Percentiles rank a stretch among this genome's conserved stretches.
phyloP scores from a whole-genome alignment of 768 basidiomycete species.

The Tricholoma matsutake region DNA sequence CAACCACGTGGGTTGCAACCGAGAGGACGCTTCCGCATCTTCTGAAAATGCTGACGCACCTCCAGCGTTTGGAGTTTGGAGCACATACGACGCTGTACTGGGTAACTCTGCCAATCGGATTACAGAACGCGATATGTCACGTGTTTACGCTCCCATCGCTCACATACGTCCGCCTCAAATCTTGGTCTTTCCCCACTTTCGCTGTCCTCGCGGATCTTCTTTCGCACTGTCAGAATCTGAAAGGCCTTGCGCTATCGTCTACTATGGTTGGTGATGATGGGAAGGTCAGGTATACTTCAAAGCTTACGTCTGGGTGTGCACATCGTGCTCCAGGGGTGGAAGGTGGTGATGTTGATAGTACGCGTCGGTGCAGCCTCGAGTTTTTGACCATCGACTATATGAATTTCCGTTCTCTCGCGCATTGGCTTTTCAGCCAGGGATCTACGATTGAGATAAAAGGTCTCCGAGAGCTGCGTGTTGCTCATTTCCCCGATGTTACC shows the following conservation, averaged over 20 bases:
- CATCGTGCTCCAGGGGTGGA: not conserved
- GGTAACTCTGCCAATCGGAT: conserved; percentile 32
- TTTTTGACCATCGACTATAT: conserved; percentile 42
- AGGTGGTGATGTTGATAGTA: not conserved
- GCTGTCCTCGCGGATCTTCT: conserved; percentile 32
- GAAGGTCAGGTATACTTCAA: not conserved
- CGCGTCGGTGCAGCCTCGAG: conserved; percentile 22
- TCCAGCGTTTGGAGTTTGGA: conserved; percentile 36
- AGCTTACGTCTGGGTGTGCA: not conserved
- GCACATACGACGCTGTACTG: conserved; percentile 34
- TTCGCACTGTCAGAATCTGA: conserved; percentile 31
- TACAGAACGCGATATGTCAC: conserved; percentile 33
- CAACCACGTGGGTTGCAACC: conserved; percentile 37
- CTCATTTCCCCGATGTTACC: conserved; percentile 36
- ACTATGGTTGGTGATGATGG: conserved; percentile 29
- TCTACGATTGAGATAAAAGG: conserved; percentile 32
- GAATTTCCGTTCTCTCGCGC: conserved; percentile 32
- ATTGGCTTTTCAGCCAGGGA: conserved; percentile 34
- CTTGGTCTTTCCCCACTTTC: conserved; percentile 38
- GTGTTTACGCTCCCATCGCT: conserved; percentile 34
- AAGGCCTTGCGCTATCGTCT: conserved; percentile 34
- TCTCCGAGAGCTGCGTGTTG: conserved; percentile 41
- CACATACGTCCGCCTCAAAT: conserved; percentile 37
- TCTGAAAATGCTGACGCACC: conserved; percentile 34
- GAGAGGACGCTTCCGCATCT: conserved; percentile 36